phyloP scores from a whole-genome alignment of 2,329 filamentous ascomycete species.

The Diaporthe ampelina region DNA sequence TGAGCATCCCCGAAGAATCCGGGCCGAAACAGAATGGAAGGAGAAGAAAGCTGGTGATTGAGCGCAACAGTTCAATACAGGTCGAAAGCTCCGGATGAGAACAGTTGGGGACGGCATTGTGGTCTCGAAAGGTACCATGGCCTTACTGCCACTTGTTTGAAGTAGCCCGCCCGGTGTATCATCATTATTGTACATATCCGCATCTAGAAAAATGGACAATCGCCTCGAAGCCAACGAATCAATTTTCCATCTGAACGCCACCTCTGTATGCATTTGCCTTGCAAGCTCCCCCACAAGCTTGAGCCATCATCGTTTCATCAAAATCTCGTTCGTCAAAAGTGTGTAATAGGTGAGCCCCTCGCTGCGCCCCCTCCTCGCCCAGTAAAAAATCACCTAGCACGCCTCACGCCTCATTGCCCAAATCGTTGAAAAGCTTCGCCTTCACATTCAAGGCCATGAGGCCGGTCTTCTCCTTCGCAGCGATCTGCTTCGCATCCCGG shows the following conservation, averaged over 20 bases:
- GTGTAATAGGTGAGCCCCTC: constrained; percentile 20
- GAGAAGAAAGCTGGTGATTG: neutral
- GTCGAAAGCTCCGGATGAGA: neutral
- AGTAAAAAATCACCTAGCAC: neutral
- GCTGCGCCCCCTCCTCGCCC: neutral
- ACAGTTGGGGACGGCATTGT: neutral
- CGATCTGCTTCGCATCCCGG: constrained; percentile 72
- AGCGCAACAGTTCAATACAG: neutral
- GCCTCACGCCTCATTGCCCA: constrained; percentile 46
- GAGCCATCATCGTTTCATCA: constrained; percentile 25
- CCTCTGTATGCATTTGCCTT: constrained; percentile 31
- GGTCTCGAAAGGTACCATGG: neutral
- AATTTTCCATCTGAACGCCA: constrained; percentile 40
- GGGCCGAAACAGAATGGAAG: neutral
- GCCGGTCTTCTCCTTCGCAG: constrained; percentile 73
- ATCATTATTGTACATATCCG: constrained; percentile 36
- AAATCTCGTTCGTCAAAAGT: constrained; percentile 14
- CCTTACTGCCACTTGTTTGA: neutral
- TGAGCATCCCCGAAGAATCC: neutral
- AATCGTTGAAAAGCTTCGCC: constrained; percentile 70
- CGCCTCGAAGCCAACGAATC: constrained; percentile 29
- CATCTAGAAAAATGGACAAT: constrained; percentile 30
- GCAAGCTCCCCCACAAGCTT: neutral
- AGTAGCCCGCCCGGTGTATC: constrained; percentile 17
- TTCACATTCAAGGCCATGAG: constrained; percentile 74